These are phyloP conservation scores for Penicillium carneum DNA, from an alignment of 2,329 filamentous ascomycete genomes.

Conservation along the genomic window DNA sequence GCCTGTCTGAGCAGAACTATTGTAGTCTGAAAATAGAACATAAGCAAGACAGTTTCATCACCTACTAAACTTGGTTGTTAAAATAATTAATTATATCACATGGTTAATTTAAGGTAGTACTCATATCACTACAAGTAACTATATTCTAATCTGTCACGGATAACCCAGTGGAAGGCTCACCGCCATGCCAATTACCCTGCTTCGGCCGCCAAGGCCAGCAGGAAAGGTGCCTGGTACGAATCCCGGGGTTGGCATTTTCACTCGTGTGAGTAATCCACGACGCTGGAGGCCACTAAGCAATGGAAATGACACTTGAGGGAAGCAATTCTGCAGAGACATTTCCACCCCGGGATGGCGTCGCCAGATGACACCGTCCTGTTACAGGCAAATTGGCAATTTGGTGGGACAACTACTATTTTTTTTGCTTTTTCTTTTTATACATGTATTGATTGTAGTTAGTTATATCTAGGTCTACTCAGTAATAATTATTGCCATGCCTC, in stretches of 20 bases:
- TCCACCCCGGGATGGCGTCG: conserved; percentile 63
- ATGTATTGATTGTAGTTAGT: too few relatives aligned
- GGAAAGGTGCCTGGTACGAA: conserved; percentile 63
- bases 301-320: conserved; percentile 63
- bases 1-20: too few relatives aligned
- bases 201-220: conserved; percentile 47
- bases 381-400: conserved; percentile 48
- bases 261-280: conserved; percentile 65
- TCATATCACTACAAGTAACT: not conserved
- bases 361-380: conserved; percentile 60
- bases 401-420: conserved; percentile 46
- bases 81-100: too few relatives aligned
- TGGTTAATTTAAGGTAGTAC: too few relatives aligned
- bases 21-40: too few relatives aligned
- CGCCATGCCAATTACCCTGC: conserved; percentile 49
- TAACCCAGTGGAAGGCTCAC: conserved; percentile 51
- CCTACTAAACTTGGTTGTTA: too few relatives aligned
- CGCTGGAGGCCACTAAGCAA: conserved; percentile 62
- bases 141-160: conserved; percentile 49
- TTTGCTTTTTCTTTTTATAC: conserved; percentile 30
- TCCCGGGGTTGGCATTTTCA: conserved; percentile 59
- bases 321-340: conserved; percentile 66
- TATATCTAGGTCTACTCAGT: too few relatives aligned
- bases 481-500: not conserved
- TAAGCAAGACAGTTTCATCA: too few relatives aligned